Conservation (phyloP, 2,329 filamentous ascomycete species). For the Epichloe bromicola region DNA sequence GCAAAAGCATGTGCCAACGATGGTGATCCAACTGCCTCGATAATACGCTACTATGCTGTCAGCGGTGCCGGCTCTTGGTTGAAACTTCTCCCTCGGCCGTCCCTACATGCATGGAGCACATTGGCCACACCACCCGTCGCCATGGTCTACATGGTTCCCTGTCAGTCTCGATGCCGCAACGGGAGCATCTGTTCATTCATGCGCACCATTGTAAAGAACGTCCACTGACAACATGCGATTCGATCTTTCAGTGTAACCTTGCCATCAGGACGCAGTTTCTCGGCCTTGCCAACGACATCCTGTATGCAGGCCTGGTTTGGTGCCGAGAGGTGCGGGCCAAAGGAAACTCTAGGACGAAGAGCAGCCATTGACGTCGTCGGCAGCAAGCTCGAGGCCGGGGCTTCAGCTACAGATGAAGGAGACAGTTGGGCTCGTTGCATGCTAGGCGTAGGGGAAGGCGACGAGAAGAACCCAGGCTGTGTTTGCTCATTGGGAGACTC, state of each 20-base stretch:
- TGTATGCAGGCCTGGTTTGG: constrained; percentile 16
- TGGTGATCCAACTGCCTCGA: constrained; percentile 38
- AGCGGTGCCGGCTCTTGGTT: not conserved
- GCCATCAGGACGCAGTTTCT: constrained; percentile 11
- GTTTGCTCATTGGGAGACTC: constrained; percentile 25
- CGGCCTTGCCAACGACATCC: constrained; percentile 20
- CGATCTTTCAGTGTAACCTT: constrained; percentile 35
- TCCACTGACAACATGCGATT: constrained; percentile 50
- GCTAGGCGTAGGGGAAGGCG: constrained; percentile 6
- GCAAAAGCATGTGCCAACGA: constrained; percentile 47
- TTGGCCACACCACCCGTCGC: constrained; percentile 45
- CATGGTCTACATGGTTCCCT: constrained; percentile 19
- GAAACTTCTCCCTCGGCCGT: not conserved
- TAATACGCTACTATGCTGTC: constrained; percentile 4
- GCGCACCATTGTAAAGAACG: constrained; percentile 52
- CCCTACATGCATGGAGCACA: constrained; percentile 28
- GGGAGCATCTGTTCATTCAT: not conserved
- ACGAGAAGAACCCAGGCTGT: constrained; percentile 16
- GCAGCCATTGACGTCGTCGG: not conserved
- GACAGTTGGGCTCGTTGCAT: not conserved
- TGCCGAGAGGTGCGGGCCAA: not conserved
- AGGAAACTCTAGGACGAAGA: not conserved
- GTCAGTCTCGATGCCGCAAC: not conserved
- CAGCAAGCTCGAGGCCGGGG: not conserved
- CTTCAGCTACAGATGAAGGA: not conserved